Percentiles rank a stretch among this genome's conserved stretches.
Evolutionary conservation across 805 yeast genomes (phyloP).

Genomic region (Lipomyces lipofer): DNA sequence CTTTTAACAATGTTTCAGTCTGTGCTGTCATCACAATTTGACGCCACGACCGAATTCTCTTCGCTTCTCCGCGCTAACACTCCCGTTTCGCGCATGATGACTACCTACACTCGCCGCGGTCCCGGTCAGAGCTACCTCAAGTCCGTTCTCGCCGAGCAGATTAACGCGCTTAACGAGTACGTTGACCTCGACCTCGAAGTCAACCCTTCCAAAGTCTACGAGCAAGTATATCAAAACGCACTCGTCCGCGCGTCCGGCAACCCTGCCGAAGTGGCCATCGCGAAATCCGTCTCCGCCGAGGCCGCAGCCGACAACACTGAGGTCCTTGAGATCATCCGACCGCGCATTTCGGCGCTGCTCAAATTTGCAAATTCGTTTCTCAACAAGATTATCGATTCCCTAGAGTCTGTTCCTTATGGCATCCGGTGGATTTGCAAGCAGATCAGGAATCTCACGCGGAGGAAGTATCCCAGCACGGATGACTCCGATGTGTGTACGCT

Average conservation of each 20-base stretch:
- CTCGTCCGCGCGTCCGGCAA: conserved; percentile 4
- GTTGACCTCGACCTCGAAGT: conserved; percentile 38
- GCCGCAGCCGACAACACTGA: conserved; percentile 38
- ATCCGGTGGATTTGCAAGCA: conserved; percentile 68
- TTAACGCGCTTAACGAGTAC: conserved; percentile 36
- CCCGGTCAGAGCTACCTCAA: conserved; percentile 44
- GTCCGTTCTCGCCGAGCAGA: conserved; percentile 35
- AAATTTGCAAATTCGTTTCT: conserved; percentile 40
- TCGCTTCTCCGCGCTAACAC: conserved; percentile 44
- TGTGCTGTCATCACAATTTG: conserved; percentile 43
- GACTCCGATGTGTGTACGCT: conserved; percentile 40
- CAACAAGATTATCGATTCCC: conserved; percentile 57
- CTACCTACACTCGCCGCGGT: conserved; percentile 44
- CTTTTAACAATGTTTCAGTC: conserved; percentile 43
- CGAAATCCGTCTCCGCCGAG: conserved; percentile 36
- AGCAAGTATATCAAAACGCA: conserved; percentile 30
- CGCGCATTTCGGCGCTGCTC: conserved; percentile 35
- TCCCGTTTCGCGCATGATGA: conserved; percentile 45
- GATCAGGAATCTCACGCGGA: conserved; percentile 56
- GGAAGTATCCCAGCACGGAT: conserved; percentile 62
- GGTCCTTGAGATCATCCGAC: conserved; percentile 36
- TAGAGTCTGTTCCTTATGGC: conserved; percentile 64
- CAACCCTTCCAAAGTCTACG: conserved; percentile 40
- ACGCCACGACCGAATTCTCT: conserved; percentile 39
- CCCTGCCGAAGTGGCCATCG: conserved; percentile 14